A percentile compares a stretch with the other conserved stretches of the same genome.
phyloP scores from a whole-genome alignment of 768 basidiomycete species.

The Kwoniella botswanensis region DNA sequence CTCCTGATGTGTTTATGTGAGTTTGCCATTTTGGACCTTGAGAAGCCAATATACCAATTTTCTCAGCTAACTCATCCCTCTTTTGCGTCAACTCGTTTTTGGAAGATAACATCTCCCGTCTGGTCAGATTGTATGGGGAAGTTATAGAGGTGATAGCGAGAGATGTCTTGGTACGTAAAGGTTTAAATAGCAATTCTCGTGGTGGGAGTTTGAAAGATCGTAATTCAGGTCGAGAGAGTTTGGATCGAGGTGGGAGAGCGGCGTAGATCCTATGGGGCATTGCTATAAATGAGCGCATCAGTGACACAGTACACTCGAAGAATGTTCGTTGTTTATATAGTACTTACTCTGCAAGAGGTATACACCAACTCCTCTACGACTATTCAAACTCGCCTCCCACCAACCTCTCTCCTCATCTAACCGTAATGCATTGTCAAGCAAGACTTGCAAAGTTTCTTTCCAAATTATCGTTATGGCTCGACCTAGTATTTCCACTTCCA shows the following conservation, averaged over 20 bases:
- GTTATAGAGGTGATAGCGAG: constrained; percentile 40
- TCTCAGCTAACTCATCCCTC: constrained; percentile 43
- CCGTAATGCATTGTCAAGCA: constrained; percentile 70
- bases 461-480: constrained; percentile 54
- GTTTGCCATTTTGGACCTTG: constrained; percentile 49
- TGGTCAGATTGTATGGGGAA: constrained; percentile 51
- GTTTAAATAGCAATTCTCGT: constrained; percentile 41
- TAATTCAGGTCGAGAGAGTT: constrained; percentile 36
- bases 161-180: constrained; percentile 34
- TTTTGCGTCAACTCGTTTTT: constrained; percentile 40
- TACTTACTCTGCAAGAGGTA: constrained; percentile 80
- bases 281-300: constrained; percentile 19
- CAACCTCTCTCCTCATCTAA: constrained; percentile 80
- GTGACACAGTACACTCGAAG: constrained; percentile 6
- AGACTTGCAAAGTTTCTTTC: constrained; percentile 67
- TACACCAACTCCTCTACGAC: constrained; percentile 64
- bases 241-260: constrained; percentile 40
- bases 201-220: constrained; percentile 41
- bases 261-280: constrained; percentile 46
- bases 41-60: constrained; percentile 51
- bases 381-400: constrained; percentile 78
- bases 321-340: constrained; percentile 1
- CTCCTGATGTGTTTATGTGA: background rate
- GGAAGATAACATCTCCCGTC: constrained; percentile 52
- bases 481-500: constrained; percentile 50